phyloP scores from a whole-genome alignment of 2,329 filamentous ascomycete genomes.

The Ceratocystis variospora region DNA sequence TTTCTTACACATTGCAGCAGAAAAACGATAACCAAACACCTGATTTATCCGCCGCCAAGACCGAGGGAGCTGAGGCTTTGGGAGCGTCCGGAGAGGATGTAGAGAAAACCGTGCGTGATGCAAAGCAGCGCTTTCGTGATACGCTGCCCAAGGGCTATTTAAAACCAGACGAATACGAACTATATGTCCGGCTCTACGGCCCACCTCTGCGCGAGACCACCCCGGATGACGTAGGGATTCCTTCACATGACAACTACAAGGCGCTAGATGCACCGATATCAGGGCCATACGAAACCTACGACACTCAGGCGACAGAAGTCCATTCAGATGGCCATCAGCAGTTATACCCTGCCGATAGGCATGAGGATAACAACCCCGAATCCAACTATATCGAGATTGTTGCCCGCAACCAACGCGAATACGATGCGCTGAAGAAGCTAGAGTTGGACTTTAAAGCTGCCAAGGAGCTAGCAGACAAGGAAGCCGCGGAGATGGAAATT shows the following conservation, averaged over 20 bases:
- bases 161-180: slow-evolving; percentile 51
- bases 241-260: slow-evolving; percentile 24
- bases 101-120: slow-evolving; percentile 53
- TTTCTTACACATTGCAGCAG: neutral
- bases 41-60: neutral
- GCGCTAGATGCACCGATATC: slow-evolving; percentile 18
- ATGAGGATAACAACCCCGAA: slow-evolving; percentile 7
- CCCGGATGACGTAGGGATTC: slow-evolving; percentile 45
- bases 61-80: neutral
- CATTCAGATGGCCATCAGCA: slow-evolving; percentile 9
- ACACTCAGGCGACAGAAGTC: slow-evolving; percentile 12
- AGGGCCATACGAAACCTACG: slow-evolving; percentile 4
- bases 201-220: slow-evolving; percentile 50
- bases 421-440: slow-evolving; percentile 38
- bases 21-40: neutral
- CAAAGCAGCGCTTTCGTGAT: slow-evolving; percentile 63
- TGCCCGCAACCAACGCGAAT: slow-evolving; percentile 42
- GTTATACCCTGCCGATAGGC: slow-evolving; percentile 12
- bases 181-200: slow-evolving; percentile 75
- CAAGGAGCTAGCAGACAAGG: slow-evolving; percentile 25
- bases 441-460: slow-evolving; percentile 44
- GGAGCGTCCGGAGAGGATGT: slow-evolving; percentile 27
- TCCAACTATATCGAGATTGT: slow-evolving; percentile 32
- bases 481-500: slow-evolving; percentile 26
- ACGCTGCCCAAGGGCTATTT: slow-evolving; percentile 59